Conservation (phyloP, 495 filamentous ascomycete genomes). For the Parathielavia appendiculata region DNA sequence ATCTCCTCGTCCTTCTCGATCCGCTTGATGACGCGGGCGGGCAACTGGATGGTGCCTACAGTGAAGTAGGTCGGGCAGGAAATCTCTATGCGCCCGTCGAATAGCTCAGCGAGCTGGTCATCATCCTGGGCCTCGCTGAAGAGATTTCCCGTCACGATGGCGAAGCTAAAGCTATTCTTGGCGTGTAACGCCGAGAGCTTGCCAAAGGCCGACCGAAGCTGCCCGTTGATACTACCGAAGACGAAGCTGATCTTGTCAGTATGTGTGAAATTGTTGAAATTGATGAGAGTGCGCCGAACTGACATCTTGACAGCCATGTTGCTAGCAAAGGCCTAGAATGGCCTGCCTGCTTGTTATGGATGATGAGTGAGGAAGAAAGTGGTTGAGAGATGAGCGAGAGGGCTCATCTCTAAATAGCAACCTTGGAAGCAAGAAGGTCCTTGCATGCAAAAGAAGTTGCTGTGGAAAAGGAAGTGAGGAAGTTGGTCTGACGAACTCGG, state of each 20-base stretch:
- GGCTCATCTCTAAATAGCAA: background rate
- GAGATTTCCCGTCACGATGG: constrained; percentile 76
- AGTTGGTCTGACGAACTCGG: too few relatives aligned
- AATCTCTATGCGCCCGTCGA: constrained; percentile 64
- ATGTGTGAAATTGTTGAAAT: constrained; percentile 13
- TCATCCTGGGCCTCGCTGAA: constrained; percentile 58
- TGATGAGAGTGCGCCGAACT: constrained; percentile 15
- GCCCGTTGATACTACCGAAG: constrained; percentile 71
- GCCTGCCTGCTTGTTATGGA: background rate
- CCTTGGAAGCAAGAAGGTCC: too few relatives aligned
- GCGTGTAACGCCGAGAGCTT: constrained; percentile 72
- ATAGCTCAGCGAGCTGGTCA: constrained; percentile 55
- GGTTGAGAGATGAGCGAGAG: background rate
- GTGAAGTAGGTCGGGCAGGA: constrained; percentile 85
- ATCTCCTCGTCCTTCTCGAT: constrained; percentile 70
- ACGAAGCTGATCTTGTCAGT: constrained; percentile 62
- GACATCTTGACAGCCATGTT: constrained; percentile 34
- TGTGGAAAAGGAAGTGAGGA: too few relatives aligned
- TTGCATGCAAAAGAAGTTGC: too few relatives aligned
- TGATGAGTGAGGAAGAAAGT: background rate
- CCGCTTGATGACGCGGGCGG: constrained; percentile 59
- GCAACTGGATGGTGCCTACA: constrained; percentile 63
- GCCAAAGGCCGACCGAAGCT: constrained; percentile 63
- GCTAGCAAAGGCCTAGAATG: background rate
- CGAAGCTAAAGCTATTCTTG: constrained; percentile 82